Evolutionary conservation across 352 stramenopile species (phyloP), one percentile per base, ranked within the genome.

Genomic region (Phytophthora multivora): DNA sequence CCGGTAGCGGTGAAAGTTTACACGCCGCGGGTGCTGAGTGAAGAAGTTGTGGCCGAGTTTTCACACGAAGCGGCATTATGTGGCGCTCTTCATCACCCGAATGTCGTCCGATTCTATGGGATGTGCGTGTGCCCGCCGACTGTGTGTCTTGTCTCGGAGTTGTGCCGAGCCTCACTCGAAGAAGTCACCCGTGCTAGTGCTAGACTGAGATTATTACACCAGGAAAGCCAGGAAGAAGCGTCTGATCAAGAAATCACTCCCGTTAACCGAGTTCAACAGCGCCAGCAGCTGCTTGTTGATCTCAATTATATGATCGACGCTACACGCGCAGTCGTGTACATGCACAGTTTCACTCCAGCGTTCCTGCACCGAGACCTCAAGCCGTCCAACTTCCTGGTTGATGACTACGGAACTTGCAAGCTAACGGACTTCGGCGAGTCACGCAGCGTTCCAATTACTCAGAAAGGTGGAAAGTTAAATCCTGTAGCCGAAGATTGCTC

Each of bases 101-200:
- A 95, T 59, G 85, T 95, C 40, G 79, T 91, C 56, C 81, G 75
- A 52, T 95, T 95, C 63, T 89, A 90, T 42, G 86, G 84, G 19
- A 89, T 95, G 78, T 95, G 86, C 46, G 79, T 95, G 12, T 88
- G 70, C 16, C 83, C 83, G 11, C 81, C 85, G 1, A 90, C 83
- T 10, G 86, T 94, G 28, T 91, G 80, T 31, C 47, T 94, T 1
- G 78, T 94, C 7, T 91, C 66, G 15, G 75, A 88, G 62, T 53
- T 83, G 18, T 93, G 77, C 36, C 66, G 59, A 39, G 77, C 53
- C 6, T 83, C 53, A 18, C 64, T 82, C 4, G 80, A 86, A 48
- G 71, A 82, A 36, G 56, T 86, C 16, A 75, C 58, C 2, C 54
- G 69, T 10, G 55, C 71, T 6, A 67, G 65, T 50, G 68, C 71